Evolutionary conservation across 108 stramenopile species (phyloP).

Genomic region (Skeletonema marinoi): DNA sequence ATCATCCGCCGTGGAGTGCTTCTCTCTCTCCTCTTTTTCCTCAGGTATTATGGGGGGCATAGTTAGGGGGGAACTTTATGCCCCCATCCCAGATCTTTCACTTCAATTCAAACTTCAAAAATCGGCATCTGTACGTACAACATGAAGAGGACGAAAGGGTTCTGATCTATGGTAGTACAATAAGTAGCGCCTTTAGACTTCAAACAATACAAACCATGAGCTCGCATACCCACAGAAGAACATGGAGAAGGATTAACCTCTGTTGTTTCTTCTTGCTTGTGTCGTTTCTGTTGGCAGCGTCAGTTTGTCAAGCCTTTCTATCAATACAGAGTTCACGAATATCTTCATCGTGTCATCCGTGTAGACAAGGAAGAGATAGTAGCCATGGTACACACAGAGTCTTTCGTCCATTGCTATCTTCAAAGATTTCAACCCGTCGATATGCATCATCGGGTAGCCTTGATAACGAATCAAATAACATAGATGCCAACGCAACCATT

Average conservation of each 20-base stretch:
- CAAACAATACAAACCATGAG: background rate
- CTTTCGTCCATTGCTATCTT: background rate
- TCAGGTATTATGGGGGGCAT: too few species aligned
- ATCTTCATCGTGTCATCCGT: background rate
- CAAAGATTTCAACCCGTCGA: background rate
- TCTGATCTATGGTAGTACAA: too few species aligned
- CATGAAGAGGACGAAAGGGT: too few species aligned
- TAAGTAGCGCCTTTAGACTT: too few species aligned
- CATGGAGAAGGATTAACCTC: background rate
- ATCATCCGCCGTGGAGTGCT: too few species aligned
- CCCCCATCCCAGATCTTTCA: too few species aligned
- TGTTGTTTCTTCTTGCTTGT: background rate
- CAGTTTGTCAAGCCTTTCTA: background rate
- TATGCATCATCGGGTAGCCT: background rate
- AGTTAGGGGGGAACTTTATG: too few species aligned
- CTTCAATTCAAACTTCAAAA: too few species aligned
- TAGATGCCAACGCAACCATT: background rate
- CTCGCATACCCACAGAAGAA: background rate
- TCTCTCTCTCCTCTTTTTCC: too few species aligned
- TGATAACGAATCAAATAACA: background rate
- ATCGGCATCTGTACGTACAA: too few species aligned
- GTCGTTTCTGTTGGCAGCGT: background rate
- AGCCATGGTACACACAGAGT: background rate
- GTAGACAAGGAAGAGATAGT: background rate
- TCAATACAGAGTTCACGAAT: background rate